A percentile compares a stretch with the other conserved stretches of the same genome.
Conservation (phyloP, 2,329 filamentous ascomycete genomes). For the Chalaropsis ovoidea region DNA sequence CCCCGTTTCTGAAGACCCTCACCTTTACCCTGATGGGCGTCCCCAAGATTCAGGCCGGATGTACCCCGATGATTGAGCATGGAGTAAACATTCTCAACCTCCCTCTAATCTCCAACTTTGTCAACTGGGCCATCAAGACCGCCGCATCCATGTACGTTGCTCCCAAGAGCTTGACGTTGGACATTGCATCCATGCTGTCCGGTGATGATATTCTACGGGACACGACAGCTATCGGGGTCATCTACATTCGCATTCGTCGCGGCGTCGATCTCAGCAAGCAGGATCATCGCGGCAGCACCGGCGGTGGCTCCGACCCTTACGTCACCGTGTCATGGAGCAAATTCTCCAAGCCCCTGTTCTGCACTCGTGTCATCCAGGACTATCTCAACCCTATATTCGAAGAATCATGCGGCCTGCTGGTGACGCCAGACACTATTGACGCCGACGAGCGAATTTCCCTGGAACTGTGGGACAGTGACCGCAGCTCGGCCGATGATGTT, state of each 20-base stretch:
- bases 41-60: slow-evolving; percentile 80
- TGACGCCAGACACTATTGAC: slow-evolving; percentile 83
- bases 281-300: slow-evolving; percentile 67
- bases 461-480: slow-evolving; percentile 92
- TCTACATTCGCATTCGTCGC: slow-evolving; percentile 86
- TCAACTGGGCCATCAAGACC: slow-evolving; percentile 86
- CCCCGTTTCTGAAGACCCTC: slow-evolving; percentile 82
- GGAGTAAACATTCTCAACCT: slow-evolving; percentile 87
- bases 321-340: slow-evolving; percentile 93
- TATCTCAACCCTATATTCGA: slow-evolving; percentile 89
- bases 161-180: slow-evolving; percentile 85
- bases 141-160: slow-evolving; percentile 87
- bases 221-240: slow-evolving; percentile 71
- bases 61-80: slow-evolving; percentile 82
- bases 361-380: slow-evolving; percentile 89
- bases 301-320: slow-evolving; percentile 88
- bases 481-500: slow-evolving; percentile 84
- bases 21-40: slow-evolving; percentile 92
- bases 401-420: slow-evolving; percentile 73
- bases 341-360: slow-evolving; percentile 96
- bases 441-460: slow-evolving; percentile 87
- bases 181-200: slow-evolving; percentile 80
- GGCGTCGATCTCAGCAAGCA: slow-evolving; percentile 85
- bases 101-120: slow-evolving; percentile 88
- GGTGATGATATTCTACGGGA: slow-evolving; percentile 91